Base-by-base conservation (phyloP, 2,329 filamentous ascomycete genomes). In the Phyllosticta citribraziliensis region DNA sequence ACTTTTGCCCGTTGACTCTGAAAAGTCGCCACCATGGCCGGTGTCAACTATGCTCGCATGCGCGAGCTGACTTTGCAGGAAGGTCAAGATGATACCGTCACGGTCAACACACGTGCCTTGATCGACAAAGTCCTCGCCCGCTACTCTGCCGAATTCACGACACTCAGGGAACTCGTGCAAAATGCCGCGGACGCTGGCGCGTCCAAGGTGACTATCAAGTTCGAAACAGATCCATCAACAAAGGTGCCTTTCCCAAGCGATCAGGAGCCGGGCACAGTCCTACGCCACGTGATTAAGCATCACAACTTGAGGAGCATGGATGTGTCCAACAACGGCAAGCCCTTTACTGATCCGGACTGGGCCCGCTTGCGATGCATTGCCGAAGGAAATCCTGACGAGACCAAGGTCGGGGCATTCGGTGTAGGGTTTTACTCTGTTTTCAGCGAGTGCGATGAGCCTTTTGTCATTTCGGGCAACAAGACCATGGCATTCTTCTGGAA, bases 401-500 rank as follows among this genome's bases (percentile, higher is more conserved):
- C 92, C 55, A 99, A 99, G 79, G 99, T 99, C 68, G 94, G 94
- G 60, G 95, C 94, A 3, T 99, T 99, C 72, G 94, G 94, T 66
- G 94, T 47, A 47, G 40, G 40, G 17, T 47, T 47, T 14, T 47
- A 47, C 14, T 96, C 90, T 72, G 93, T 97, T 50, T 99, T 99
- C 73, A 90, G 94, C 64, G 94, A 99, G 72, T 99, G 93, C 72
- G 95, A 99, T 74, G 91, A 97, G 67, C 94, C 94, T 0, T 97
- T 99, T 70, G 89, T 99, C 65, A 94, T 91, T 66, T 97, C 93
- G 0, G 94, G 94, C 0, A 84, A 82, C 64, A 87, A 96, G 74
- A 92, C 91, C 47, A 97, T 99, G 90, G 93, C 93, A 0, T 99
- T 99, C 71, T 99, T 97, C 78, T 99, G 94, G 95, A 97, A 97